Evolutionary conservation across 805 yeast species (phyloP), one percentile per base, ranked within the genome.

Genomic region (Starmerella apis): DNA sequence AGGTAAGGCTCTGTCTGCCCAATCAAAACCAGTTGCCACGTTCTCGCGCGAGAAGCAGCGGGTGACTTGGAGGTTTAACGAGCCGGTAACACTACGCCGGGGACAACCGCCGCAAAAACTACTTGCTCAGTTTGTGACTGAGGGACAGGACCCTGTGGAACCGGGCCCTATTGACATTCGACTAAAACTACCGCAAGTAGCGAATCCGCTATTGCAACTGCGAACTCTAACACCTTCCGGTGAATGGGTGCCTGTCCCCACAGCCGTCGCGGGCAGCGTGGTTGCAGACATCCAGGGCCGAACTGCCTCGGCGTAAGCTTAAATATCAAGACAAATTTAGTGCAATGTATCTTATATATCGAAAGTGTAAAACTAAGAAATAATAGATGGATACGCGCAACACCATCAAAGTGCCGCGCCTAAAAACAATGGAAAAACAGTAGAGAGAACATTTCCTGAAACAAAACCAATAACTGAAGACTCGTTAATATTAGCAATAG

Each of bases 21-120:
- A 87, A 54, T 83, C 95, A 3, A 86, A 84, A 63, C 98, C 98
- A 4, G 80, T 83, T 49, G 97, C 96, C 50, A 78, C 94, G 1
- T 90, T 87, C 72, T 86, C 82, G 66, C 82, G 78, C 61, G 96
- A 87, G 47, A 80, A 79, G 62, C 81, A 79, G 58, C 77, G 96
- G 66, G 81, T 92, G 51, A 81, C 92, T 0, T 88, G 96, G 96
- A 77, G 83, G 63, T 78, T 79, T 58, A 68, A 58, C n/a, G 41
- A 50, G 35, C 55, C 59, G 57, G 59, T 75, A 10, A 61, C 58
- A 3, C 59, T 78, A 20, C 58, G 58, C 24, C 65, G 66, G 53
- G 64, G 64, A 2, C 61, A 58, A 18, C 87, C 83, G 56, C 46
- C 52, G 20, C 81, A 81, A 59, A 78, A 83, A 60, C 72, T 88